Evolutionary conservation across 192 early-diverging fungal genomes (phyloP).

Genomic region (Phycomyces nitens): DNA sequence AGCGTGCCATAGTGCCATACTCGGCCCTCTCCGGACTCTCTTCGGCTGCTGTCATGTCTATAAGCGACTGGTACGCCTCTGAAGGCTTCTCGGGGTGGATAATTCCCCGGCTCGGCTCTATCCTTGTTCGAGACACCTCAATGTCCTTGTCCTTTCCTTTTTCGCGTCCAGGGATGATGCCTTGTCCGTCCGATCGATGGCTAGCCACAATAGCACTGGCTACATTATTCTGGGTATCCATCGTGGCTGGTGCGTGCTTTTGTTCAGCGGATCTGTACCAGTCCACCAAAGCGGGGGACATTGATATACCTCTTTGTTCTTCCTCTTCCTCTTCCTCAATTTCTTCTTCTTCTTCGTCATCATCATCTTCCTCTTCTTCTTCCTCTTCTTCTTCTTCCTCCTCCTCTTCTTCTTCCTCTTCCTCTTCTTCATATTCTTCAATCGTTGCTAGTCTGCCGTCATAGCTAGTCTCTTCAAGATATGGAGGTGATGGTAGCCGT

Average conservation of each 20-base stretch:
- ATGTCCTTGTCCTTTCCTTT: background rate
- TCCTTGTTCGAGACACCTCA: background rate
- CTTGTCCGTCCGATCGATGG: background rate
- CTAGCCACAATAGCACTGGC: background rate
- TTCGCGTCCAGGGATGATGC: background rate
- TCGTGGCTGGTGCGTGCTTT: background rate
- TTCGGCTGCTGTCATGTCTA: conserved; percentile 3
- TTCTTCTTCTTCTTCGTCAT: background rate
- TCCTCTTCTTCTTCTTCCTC: background rate
- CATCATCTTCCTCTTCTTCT: background rate
- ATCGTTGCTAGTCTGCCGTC: conserved; percentile 1
- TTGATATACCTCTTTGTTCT: background rate
- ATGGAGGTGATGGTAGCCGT: background rate
- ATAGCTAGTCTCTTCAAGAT: background rate
- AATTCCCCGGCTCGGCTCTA: background rate
- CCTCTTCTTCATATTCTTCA: conserved; percentile 5
- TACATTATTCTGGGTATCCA: background rate
- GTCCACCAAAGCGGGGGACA: conserved; percentile 5
- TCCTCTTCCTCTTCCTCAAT: background rate
- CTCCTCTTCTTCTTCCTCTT: background rate
- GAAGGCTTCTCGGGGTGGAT: background rate
- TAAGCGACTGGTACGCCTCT: conserved; percentile 10
- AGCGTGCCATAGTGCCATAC: background rate
- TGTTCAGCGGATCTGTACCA: conserved; percentile 12
- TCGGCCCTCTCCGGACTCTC: background rate